Conservation (phyloP, 768 basidiomycete species). For the Rossbeevera mucosa region DNA sequence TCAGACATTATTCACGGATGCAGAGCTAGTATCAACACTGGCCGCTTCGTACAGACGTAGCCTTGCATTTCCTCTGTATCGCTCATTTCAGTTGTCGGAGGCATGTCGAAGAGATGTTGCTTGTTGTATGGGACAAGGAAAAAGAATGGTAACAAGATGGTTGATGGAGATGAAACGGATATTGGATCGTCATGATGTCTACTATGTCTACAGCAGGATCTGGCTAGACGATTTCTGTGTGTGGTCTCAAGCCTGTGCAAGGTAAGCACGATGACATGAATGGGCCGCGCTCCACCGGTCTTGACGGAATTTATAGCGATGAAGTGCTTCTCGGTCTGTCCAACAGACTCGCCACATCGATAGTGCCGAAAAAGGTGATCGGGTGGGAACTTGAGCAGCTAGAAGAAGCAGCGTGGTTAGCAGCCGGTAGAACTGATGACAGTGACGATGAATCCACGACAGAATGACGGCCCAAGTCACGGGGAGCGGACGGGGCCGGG, state of each 20-base stretch:
- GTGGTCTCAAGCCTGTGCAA: conserved; percentile 71
- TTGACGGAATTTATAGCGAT: conserved; percentile 44
- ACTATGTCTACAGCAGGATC: conserved; percentile 83
- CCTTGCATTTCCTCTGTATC: conserved; percentile 73
- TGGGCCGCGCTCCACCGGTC: conserved; percentile 1
- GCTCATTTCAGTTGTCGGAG: conserved; percentile 72
- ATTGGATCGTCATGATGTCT: conserved; percentile 78
- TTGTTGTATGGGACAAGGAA: conserved; percentile 52
- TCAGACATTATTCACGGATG: conserved; percentile 31
- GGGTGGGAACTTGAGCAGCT: conserved; percentile 71
- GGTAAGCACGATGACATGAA: conserved; percentile 40
- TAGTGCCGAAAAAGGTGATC: conserved; percentile 50
- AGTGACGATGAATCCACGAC: conserved; percentile 62
- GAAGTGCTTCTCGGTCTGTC: conserved; percentile 46
- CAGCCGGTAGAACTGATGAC: conserved; percentile 42
- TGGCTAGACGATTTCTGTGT: conserved; percentile 84
- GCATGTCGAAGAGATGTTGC: conserved; percentile 64
- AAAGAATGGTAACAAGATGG: conserved; percentile 56
- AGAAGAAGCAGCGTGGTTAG: conserved; percentile 50
- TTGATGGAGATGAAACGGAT: conserved; percentile 70
- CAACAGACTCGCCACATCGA: conserved; percentile 34
- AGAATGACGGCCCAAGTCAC: conserved; percentile 22
- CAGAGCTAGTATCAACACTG: conserved; percentile 50
- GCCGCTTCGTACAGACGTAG: conserved; percentile 67
- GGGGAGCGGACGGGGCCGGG: conserved; percentile 7